Evolutionary conservation across 164 flowering plant species (phyloP), one percentile per base, ranked within the genome.

Genomic region (Magnolia officinalis): DNA sequence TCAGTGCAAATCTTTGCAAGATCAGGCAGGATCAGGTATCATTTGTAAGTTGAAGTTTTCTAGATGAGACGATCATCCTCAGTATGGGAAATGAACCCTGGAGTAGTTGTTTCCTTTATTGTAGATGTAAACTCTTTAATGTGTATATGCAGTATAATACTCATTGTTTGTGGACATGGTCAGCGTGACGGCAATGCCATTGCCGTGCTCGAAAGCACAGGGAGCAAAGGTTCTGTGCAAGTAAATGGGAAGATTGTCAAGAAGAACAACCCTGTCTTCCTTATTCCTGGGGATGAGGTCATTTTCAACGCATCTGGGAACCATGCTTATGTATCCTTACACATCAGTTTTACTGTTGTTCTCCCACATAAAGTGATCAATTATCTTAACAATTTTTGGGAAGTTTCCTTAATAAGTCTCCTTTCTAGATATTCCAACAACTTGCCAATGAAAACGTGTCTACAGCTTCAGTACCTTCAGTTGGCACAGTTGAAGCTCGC

Each of bases 321-420:
- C 77, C 90, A 90, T 85, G 88, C 96, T 68, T 94, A 91, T 82
- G 97, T 94, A 94, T 94, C 97, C 93, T 92, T 83, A 55, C 55
- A 1, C 21, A 31, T 50, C 21, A 1, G 6, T 55, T 55, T 55
- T 11, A 55, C 19, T 50, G 13, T n/a, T 59, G 11, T 6, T 70
- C 45, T 6, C 7, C 8, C 52, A 59, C 31, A 4, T 23, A 5
- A 37, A 37, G 6, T 37, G 45, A 37, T 37, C 6, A 5, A 37
- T 37, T 37, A 37, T 37, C 45, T 37, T 37, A 16, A 19, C 4
- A 11, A 55, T 51, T 1, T 72, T 63, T 76, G 21, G 65, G 73
- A 52, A 58, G 70, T 72, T 77, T 87, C 88, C 91, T 91, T 89
- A 80, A 88, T 74, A 67, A 21, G 51, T 66, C 18, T 2, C 37